phyloP scores from a whole-genome alignment of 202 grass and related monocot species.

The Cymbopogon flexuosus region DNA sequence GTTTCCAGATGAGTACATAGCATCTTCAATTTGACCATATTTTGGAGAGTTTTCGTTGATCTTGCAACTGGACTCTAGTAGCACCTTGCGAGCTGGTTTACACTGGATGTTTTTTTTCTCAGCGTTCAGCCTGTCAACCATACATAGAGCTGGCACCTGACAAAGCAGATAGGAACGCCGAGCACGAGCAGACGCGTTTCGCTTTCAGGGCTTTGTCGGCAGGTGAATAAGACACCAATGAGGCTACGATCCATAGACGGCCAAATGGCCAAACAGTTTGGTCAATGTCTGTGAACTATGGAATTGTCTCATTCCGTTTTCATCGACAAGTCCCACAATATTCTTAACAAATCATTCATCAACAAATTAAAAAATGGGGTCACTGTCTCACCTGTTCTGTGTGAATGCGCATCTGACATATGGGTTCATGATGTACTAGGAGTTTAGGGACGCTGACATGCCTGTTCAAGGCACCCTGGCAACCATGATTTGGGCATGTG shows the following conservation, averaged over 20 bases:
- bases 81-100: neutral
- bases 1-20: neutral
- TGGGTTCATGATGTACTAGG: neutral
- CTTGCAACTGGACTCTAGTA: neutral
- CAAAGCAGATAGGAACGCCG: neutral
- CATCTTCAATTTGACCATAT: neutral
- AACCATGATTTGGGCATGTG: constrained; percentile 11
- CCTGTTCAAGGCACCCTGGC: neutral
- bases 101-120: neutral
- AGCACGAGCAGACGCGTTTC: neutral
- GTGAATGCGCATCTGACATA: neutral
- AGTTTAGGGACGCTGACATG: constrained; percentile 20
- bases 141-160: neutral
- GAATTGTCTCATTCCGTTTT: too few species aligned
- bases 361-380: neutral
- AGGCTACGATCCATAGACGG: neutral
- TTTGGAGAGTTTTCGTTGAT: neutral
- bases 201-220: constrained; percentile 29
- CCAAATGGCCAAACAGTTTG: neutral
- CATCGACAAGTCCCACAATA: too few species aligned
- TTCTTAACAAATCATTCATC: neutral
- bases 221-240: constrained; percentile 8
- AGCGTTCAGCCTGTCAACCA: neutral
- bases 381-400: neutral
- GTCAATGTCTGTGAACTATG: constrained; percentile 12